Evolutionary conservation across 2,329 filamentous ascomycete species (phyloP).

Genomic region (Paecilomyces formosus): DNA sequence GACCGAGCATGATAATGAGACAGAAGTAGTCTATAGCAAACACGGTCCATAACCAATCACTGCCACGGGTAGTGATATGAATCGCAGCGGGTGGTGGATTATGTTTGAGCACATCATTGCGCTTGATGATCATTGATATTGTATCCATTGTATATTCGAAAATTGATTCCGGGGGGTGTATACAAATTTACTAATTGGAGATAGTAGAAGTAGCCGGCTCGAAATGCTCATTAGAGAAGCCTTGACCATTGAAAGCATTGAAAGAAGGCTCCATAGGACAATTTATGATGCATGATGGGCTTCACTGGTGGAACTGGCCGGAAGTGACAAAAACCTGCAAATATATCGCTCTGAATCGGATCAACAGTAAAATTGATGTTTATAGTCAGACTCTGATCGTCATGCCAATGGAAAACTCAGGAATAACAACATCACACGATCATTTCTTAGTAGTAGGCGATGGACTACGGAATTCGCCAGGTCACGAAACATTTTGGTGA

Average conservation of each 20-base stretch:
- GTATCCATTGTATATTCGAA: neutral
- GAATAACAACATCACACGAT: neutral
- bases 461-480: neutral
- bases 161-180: neutral
- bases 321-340: neutral
- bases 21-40: neutral
- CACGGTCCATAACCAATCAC: neutral
- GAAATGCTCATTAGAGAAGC: neutral
- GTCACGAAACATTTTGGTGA: neutral
- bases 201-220: neutral
- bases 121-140: neutral
- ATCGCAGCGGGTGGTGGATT: conserved; percentile 8
- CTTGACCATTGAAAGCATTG: neutral
- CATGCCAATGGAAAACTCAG: neutral
- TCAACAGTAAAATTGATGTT: neutral
- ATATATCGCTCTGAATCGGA: neutral
- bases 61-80: conserved; percentile 15
- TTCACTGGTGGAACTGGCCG: neutral
- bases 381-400: neutral
- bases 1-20: neutral
- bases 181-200: neutral
- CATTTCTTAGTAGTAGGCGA: neutral
- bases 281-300: neutral
- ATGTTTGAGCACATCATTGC: neutral
- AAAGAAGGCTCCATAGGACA: neutral